These are phyloP conservation scores for Teratosphaeriaceae sp. DNA, from an alignment of 2,329 filamentous ascomycete genomes.

Conservation along the genomic window DNA sequence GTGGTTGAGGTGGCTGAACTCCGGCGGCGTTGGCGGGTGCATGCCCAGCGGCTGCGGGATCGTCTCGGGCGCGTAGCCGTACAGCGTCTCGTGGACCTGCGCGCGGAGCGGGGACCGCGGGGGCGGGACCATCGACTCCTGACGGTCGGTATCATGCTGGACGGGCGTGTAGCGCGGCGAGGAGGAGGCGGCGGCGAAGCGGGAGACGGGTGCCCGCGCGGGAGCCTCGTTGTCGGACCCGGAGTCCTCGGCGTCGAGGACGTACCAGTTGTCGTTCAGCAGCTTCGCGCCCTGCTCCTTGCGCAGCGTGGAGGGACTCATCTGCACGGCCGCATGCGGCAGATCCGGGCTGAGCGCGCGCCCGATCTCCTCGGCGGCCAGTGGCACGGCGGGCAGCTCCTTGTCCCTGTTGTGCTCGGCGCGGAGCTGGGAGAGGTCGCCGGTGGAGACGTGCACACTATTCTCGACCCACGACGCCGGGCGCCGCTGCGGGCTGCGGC, in stretches of 20 bases:
- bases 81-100: neutral
- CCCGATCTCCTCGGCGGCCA: neutral
- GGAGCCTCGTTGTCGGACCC: too few species aligned
- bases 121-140: slow-evolving; percentile 16
- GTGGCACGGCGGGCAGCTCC: neutral
- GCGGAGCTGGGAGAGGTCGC: neutral
- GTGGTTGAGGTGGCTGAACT: too few species aligned
- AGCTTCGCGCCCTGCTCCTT: slow-evolving; percentile 29
- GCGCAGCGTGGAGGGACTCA: neutral
- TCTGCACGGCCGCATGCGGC: slow-evolving; percentile 12
- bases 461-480: neutral
- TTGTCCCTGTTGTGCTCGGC: neutral
- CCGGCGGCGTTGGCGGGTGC: slow-evolving; percentile 40
- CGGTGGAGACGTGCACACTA: neutral
- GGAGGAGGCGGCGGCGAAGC: slow-evolving; percentile 7
- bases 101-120: neutral
- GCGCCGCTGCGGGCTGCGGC: slow-evolving; percentile 4
- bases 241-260: slow-evolving; percentile 23
- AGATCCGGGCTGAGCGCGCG: slow-evolving; percentile 10
- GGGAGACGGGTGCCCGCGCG: slow-evolving; percentile 6
- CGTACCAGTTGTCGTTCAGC: slow-evolving; percentile 44
- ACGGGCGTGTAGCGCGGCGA: slow-evolving; percentile 15
- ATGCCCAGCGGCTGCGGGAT: slow-evolving; percentile 36
- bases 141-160: slow-evolving; percentile 14
- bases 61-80: neutral